Conservation (phyloP, 176 grass and related monocot genomes). For the Raddia guianensis region DNA sequence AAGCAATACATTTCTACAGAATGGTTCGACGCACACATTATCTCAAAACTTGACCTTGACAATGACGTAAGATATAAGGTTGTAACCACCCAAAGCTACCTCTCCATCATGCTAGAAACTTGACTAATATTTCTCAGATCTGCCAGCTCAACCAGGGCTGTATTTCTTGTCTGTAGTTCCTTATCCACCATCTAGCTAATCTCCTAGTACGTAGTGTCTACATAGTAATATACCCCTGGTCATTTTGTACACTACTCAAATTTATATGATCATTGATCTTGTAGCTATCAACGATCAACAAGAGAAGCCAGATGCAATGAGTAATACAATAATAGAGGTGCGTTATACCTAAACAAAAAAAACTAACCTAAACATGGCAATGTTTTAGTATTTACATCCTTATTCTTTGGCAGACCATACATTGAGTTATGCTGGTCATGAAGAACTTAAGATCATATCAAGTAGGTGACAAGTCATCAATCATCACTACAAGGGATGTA, state of each 20-base stretch:
- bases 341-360: not conserved
- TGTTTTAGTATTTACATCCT: slow-evolving; percentile 1
- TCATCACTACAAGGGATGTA: slow-evolving; percentile 23
- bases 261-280: slow-evolving; percentile 1
- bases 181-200: not conserved
- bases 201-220: not conserved
- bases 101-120: slow-evolving; percentile 11
- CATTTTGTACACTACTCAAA: not conserved
- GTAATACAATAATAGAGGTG: not conserved
- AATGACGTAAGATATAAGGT: not conserved
- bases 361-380: not conserved
- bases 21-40: not conserved
- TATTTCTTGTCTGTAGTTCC: not conserved
- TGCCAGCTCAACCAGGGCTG: not conserved
- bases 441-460: slow-evolving; percentile 28
- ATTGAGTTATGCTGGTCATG: not conserved
- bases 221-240: not conserved
- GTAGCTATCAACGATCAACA: not conserved
- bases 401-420: slow-evolving; percentile 19
- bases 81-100: not conserved
- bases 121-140: not conserved
- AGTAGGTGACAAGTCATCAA: slow-evolving; percentile 10
- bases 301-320: not conserved
- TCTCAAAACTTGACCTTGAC: not conserved
- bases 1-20: not conserved